A percentile compares a stretch with the other conserved stretches of the same genome.
phyloP scores from a whole-genome alignment of 495 filamentous ascomycete genomes.

The Xylaria castorea region DNA sequence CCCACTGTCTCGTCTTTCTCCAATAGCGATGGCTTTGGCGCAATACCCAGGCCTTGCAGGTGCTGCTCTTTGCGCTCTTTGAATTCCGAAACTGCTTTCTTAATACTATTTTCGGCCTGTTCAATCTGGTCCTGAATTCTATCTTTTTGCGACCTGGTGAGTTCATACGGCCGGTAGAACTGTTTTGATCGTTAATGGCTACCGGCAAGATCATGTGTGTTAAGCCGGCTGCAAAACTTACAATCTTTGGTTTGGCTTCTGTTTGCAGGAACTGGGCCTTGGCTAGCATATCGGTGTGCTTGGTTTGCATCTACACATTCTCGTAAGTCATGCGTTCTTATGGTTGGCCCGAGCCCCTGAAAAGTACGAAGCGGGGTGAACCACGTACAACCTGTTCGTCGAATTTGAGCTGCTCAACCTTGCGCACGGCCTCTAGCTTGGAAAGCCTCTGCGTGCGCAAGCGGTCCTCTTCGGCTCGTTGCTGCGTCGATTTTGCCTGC shows the following conservation, averaged over 20 bases:
- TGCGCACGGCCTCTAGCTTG: constrained; percentile 63
- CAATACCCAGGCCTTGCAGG: constrained; percentile 40
- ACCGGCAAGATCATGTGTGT: constrained; percentile 15
- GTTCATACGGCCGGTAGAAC: constrained; percentile 91
- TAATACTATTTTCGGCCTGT: constrained; percentile 53
- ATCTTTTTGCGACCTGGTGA: constrained; percentile 59
- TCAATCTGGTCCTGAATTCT: constrained; percentile 55
- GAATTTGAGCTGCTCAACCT: constrained; percentile 75
- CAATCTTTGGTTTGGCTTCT: constrained; percentile 74
- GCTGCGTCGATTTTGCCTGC: constrained; percentile 78
- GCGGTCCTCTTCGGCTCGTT: constrained; percentile 70
- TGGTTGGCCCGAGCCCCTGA: not conserved
- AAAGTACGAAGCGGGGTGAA: not conserved
- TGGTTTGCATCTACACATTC: constrained; percentile 72
- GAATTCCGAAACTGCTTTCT: constrained; percentile 53
- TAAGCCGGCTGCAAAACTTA: constrained; percentile 51
- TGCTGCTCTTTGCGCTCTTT: constrained; percentile 43
- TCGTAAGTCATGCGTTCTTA: constrained; percentile 35
- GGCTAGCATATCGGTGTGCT: constrained; percentile 74
- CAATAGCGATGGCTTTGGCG: constrained; percentile 31
- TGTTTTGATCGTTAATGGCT: constrained; percentile 47
- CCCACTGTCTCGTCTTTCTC: constrained; percentile 45
- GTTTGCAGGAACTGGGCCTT: constrained; percentile 80
- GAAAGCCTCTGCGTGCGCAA: constrained; percentile 68
- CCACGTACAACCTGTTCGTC: constrained; percentile 77